Percentiles rank a stretch among this genome's conserved stretches.
Evolutionary conservation across 2,329 filamentous ascomycete genomes (phyloP).

Genomic region (Lachnellula arida): DNA sequence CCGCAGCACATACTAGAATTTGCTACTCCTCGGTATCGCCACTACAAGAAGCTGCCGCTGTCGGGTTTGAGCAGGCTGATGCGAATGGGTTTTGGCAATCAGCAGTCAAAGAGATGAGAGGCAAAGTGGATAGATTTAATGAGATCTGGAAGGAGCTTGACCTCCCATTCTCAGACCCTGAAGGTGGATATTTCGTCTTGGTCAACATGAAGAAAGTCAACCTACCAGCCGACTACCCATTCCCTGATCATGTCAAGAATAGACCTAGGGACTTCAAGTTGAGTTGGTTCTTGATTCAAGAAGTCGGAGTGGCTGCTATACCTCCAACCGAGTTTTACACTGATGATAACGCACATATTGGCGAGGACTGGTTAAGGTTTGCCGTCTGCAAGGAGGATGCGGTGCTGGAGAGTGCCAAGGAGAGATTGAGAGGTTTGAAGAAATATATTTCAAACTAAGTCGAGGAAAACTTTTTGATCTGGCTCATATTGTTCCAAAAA

Average conservation of each 20-base stretch:
- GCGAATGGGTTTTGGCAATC: constrained; percentile 81
- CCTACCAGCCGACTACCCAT: constrained; percentile 77
- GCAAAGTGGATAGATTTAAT: constrained; percentile 84
- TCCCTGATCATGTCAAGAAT: constrained; percentile 81
- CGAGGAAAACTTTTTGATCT: not conserved
- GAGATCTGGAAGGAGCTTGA: constrained; percentile 70
- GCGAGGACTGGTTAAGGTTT: constrained; percentile 90
- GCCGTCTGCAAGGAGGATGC: constrained; percentile 95
- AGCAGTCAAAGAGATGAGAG: constrained; percentile 81
- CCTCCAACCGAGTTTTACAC: constrained; percentile 98
- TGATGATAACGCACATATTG: constrained; percentile 73
- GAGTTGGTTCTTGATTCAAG: constrained; percentile 93
- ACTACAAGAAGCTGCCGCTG: constrained; percentile 87
- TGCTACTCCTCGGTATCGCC: constrained; percentile 94
- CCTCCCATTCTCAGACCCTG: constrained; percentile 64
- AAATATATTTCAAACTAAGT: constrained; percentile 8
- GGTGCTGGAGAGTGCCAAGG: constrained; percentile 74
- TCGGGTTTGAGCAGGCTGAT: constrained; percentile 90
- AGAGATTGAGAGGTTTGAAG: constrained; percentile 65
- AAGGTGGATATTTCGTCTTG: constrained; percentile 96
- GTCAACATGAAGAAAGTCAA: constrained; percentile 88
- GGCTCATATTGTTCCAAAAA: not conserved
- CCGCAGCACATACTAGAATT: constrained; percentile 90
- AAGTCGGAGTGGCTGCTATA: constrained; percentile 92
- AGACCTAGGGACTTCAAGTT: constrained; percentile 92